Conservation (phyloP, 352 stramenopile species). For the Globisporangium abappressorium region DNA sequence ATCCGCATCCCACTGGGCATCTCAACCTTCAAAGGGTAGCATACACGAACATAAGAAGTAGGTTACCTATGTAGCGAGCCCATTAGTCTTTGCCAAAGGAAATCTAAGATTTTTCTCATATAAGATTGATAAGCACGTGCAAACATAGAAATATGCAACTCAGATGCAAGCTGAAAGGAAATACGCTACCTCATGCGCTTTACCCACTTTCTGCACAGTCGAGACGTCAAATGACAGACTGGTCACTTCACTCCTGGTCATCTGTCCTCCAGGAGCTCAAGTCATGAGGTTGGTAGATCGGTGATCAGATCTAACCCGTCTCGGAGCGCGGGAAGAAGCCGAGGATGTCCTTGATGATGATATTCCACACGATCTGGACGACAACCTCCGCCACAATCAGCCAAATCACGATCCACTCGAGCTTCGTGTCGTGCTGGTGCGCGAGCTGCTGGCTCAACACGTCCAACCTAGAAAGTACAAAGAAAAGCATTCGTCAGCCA, state of each 20-base stretch:
- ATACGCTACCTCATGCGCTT: neutral
- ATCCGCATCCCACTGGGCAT: constrained; percentile 23
- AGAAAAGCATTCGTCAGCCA: neutral
- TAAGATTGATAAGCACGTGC: neutral
- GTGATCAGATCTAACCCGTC: constrained; percentile 23
- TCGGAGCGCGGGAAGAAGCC: constrained; percentile 79
- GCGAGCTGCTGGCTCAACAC: constrained; percentile 91
- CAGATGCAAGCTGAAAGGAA: neutral
- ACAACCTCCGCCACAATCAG: constrained; percentile 90
- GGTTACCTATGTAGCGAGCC: too few relatives aligned
- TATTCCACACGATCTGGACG: constrained; percentile 87
- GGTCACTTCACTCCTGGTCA: neutral
- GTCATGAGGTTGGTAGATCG: neutral
- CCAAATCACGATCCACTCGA: constrained; percentile 95
- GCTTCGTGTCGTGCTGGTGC: constrained; percentile 84
- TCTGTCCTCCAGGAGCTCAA: too few relatives aligned
- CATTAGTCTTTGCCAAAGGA: neutral
- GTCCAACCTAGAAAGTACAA: constrained; percentile 61
- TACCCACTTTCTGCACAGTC: neutral
- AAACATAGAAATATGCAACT: constrained; percentile 5
- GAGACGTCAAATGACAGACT: neutral
- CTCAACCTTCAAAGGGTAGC: constrained; percentile 2
- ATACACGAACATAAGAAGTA: neutral
- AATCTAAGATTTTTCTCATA: neutral
- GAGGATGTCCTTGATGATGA: constrained; percentile 87